A percentile compares a stretch with the other conserved stretches of the same genome.
Evolutionary conservation across 2,329 filamentous ascomycete species (phyloP).

Genomic region (Trichoderma atrobrunneum): DNA sequence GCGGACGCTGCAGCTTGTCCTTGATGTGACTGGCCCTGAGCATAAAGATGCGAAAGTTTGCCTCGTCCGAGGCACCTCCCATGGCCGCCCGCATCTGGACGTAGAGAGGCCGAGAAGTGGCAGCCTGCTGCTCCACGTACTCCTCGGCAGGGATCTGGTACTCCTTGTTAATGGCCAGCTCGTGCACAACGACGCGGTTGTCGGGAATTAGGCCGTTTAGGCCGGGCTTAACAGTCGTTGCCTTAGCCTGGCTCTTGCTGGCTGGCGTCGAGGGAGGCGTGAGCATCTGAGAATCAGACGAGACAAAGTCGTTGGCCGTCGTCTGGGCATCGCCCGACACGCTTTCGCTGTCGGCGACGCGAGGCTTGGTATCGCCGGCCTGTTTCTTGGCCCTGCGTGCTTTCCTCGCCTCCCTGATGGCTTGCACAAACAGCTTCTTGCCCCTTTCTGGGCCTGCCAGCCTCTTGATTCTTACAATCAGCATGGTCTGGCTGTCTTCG

Average conservation of each 20-base stretch:
- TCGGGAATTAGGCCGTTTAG: slow-evolving; percentile 61
- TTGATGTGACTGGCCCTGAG: slow-evolving; percentile 69
- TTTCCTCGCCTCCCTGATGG: slow-evolving; percentile 69
- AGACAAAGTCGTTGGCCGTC: slow-evolving; percentile 37
- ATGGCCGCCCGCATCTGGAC: slow-evolving; percentile 62
- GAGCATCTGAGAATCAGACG: slow-evolving; percentile 47
- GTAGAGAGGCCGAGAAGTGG: slow-evolving; percentile 49
- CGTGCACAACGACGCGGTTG: slow-evolving; percentile 74
- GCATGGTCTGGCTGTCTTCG: slow-evolving; percentile 73
- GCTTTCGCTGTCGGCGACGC: slow-evolving; percentile 58
- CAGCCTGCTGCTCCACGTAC: slow-evolving; percentile 55
- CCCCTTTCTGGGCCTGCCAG: slow-evolving; percentile 70
- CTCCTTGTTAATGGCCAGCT: slow-evolving; percentile 75
- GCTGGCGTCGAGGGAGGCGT: slow-evolving; percentile 54
- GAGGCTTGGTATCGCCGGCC: slow-evolving; percentile 67
- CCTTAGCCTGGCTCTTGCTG: slow-evolving; percentile 39
- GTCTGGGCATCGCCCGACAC: slow-evolving; percentile 38
- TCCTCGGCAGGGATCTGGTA: slow-evolving; percentile 67
- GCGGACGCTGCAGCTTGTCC: slow-evolving; percentile 67
- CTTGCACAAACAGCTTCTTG: slow-evolving; percentile 69
- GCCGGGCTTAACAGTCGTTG: slow-evolving; percentile 36
- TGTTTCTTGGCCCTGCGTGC: slow-evolving; percentile 63
- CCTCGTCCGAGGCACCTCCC: slow-evolving; percentile 61
- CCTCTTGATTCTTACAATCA: slow-evolving; percentile 76
- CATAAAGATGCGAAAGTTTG: slow-evolving; percentile 65